Conservation (phyloP, 2,329 filamentous ascomycete species). For the Aspergillus novofumigatus region DNA sequence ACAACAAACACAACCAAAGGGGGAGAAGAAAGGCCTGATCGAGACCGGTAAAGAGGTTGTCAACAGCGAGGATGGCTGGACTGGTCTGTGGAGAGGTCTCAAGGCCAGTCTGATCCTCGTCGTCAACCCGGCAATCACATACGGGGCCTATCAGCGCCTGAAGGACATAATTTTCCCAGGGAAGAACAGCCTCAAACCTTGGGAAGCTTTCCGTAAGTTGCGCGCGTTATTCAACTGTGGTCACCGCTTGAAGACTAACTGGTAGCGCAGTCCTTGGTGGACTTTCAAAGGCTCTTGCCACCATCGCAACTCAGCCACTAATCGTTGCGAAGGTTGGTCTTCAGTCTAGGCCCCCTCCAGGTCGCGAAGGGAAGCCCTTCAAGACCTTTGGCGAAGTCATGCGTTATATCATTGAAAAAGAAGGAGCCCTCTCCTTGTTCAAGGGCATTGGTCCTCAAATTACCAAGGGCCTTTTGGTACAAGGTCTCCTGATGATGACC, state of each 20-base stretch:
- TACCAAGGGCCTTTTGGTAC: slow-evolving; percentile 85
- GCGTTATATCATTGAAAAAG: slow-evolving; percentile 85
- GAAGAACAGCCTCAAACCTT: slow-evolving; percentile 69
- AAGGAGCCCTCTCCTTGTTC: slow-evolving; percentile 80
- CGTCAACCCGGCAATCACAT: slow-evolving; percentile 95
- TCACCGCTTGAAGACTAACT: slow-evolving; percentile 9
- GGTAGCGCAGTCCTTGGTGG: slow-evolving; percentile 70
- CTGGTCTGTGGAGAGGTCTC: slow-evolving; percentile 87
- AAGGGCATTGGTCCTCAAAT: slow-evolving; percentile 96
- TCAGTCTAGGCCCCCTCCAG: slow-evolving; percentile 84
- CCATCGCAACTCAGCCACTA: slow-evolving; percentile 85
- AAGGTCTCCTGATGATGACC: slow-evolving; percentile 97
- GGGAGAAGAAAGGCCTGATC: slow-evolving; percentile 77
- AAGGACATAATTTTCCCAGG: slow-evolving; percentile 73
- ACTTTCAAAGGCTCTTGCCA: slow-evolving; percentile 87
- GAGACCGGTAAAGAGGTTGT: slow-evolving; percentile 88
- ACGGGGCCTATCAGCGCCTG: slow-evolving; percentile 90
- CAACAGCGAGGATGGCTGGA: slow-evolving; percentile 81
- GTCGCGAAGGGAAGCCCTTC: slow-evolving; percentile 83
- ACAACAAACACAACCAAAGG: slow-evolving; percentile 86
- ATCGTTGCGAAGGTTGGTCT: slow-evolving; percentile 97
- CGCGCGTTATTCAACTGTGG: background rate
- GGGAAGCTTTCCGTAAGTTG: slow-evolving; percentile 84
- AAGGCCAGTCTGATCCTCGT: slow-evolving; percentile 95
- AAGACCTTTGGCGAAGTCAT: slow-evolving; percentile 92